Evolutionary conservation across 202 grass and related monocot species (phyloP).

Genomic region (Dendrocalamus latiflorus): DNA sequence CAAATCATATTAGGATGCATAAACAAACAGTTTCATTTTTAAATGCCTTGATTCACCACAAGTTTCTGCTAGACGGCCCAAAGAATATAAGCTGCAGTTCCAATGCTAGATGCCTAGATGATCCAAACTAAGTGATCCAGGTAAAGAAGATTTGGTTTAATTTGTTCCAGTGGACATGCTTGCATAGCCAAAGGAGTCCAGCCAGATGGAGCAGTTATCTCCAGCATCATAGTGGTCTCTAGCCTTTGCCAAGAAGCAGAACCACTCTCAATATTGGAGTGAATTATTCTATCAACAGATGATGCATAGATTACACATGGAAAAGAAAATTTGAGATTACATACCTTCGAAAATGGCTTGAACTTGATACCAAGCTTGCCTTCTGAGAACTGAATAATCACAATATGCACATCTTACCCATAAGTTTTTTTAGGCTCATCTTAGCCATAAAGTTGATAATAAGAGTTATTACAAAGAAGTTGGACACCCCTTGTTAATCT

Average conservation of each 20-base stretch:
- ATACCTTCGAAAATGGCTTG: slow-evolving; percentile 96
- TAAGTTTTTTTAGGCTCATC: not conserved
- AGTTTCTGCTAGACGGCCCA: not conserved
- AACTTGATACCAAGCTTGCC: slow-evolving; percentile 91
- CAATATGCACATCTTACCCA: slow-evolving; percentile 1
- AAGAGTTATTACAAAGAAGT: slow-evolving; percentile 2
- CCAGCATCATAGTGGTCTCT: not conserved
- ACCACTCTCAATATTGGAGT: not conserved
- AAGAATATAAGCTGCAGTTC: not conserved
- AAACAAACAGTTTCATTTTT: not conserved
- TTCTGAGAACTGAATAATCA: slow-evolving; percentile 67
- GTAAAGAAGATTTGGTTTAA: not conserved
- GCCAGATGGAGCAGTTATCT: not conserved
- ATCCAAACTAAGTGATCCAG: not conserved
- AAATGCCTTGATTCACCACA: not conserved
- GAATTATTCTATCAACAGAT: slow-evolving; percentile 14
- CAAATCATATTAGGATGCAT: not conserved
- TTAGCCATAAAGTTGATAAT: not conserved
- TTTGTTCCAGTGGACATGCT: not conserved
- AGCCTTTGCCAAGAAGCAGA: slow-evolving; percentile 10
- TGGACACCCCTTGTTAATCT: not conserved
- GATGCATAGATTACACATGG: not conserved
- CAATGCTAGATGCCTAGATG: slow-evolving; percentile 13
- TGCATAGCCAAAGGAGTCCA: not conserved
- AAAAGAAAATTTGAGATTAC: not conserved